A percentile compares a stretch with the other conserved stretches of the same genome.
Evolutionary conservation across 2,329 filamentous ascomycete genomes (phyloP).

Genomic region (Colletotrichum truncatum): DNA sequence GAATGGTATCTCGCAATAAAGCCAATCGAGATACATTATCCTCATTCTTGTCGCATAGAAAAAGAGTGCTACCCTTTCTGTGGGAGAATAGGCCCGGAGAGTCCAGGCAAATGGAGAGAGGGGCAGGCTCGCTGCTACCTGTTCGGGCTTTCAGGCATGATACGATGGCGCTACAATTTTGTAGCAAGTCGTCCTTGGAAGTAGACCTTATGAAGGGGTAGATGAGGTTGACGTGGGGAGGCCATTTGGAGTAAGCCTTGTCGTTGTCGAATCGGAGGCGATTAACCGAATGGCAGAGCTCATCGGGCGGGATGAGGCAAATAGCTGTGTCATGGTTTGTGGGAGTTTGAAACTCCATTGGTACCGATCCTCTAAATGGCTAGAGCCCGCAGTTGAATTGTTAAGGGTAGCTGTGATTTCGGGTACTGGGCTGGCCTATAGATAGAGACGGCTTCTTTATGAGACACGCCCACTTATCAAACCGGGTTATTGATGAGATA

Average conservation of each 20-base stretch:
- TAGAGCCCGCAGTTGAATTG: too few relatives aligned
- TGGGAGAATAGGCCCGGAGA: slow-evolving; percentile 57
- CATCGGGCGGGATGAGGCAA: slow-evolving; percentile 64
- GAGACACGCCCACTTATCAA: too few relatives aligned
- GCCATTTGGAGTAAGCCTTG: slow-evolving; percentile 69
- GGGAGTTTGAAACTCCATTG: slow-evolving; percentile 8
- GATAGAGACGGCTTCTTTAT: too few relatives aligned
- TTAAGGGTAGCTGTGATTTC: too few relatives aligned
- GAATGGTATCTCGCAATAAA: slow-evolving; percentile 44
- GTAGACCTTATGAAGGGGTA: slow-evolving; percentile 67
- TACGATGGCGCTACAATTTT: slow-evolving; percentile 51
- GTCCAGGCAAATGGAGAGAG: slow-evolving; percentile 45
- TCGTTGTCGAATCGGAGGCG: slow-evolving; percentile 70
- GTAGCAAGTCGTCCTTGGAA: slow-evolving; percentile 50
- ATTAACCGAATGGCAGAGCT: slow-evolving; percentile 59
- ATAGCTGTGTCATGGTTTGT: slow-evolving; percentile 65
- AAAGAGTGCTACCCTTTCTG: slow-evolving; percentile 59
- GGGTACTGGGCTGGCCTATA: too few relatives aligned
- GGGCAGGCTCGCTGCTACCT: slow-evolving; percentile 2
- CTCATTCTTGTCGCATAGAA: slow-evolving; percentile 45
- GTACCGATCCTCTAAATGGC: too few relatives aligned
- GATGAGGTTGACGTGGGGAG: slow-evolving; percentile 72
- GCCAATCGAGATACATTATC: slow-evolving; percentile 35
- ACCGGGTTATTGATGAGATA: too few relatives aligned
- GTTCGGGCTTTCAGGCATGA: slow-evolving; percentile 38